Evolutionary conservation across 768 basidiomycete genomes (phyloP), one percentile per base, ranked within the genome.

Genomic region (Lactifluus volemus): DNA sequence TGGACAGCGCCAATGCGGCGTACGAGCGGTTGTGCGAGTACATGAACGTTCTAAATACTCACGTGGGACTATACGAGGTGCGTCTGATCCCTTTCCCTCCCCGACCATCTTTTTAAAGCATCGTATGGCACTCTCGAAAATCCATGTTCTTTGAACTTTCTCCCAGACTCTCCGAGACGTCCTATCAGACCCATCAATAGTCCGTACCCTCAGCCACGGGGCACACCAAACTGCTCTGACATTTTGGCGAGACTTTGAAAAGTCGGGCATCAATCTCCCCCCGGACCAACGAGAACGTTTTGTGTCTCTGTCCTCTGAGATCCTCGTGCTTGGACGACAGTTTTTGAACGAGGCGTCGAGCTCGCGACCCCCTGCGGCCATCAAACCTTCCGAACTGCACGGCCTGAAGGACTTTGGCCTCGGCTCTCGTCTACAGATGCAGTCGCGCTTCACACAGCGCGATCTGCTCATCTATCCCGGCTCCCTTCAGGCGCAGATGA

Each of bases 21-120:
- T 98, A 98, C 72, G 94, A 93, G 73, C 84, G 82, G 63, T 77
- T 98, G 63, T 98, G 93, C 76, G 90, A 94, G 74, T 95, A 89
- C 72, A 98, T 99, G 95, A 98, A 98, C 72, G 85, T 91, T 49
- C 77, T 98, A 61, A 99, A 99, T 73, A 98, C 95, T 36, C 81
- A 98, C 76, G 85, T 88, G 38, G 92, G 88, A 42, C 77, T 99
- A 49, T 95, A 94, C 65, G 81, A 92, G 76, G 95, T 90, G 72
- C 73, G 89, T 77, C 58, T 25, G 17, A 53, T 15, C 63, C 60
- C 59, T 48, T 47, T 49, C 60, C 57, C 58, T 49, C 34, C 34
- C 34, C 1, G 5, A 7, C 34, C 5, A 36, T n/a, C 5, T n/a
- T 25, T 25, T 2, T 25, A 2, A 17, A 44, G 36, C 63, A 15